Evolutionary conservation across 2,329 filamentous ascomycete genomes (phyloP).

Genomic region (Colletotrichum cereale): DNA sequence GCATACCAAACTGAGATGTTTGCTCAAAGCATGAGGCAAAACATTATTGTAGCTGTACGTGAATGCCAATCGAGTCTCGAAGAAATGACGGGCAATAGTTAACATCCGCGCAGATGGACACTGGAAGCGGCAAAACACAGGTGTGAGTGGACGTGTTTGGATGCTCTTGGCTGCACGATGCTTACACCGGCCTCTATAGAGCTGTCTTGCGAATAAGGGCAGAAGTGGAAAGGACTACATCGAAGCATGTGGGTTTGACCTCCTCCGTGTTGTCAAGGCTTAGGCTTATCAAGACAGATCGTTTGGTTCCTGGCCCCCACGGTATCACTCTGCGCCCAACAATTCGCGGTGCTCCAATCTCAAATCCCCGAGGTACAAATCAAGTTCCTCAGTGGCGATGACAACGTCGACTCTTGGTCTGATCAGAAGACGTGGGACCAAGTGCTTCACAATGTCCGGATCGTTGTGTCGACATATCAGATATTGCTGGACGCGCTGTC

Average conservation of each 20-base stretch:
- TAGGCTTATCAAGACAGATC: conserved; percentile 54
- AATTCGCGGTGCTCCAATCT: conserved; percentile 68
- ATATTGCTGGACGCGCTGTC: conserved; percentile 79
- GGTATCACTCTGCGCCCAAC: conserved; percentile 75
- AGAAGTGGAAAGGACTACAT: conserved; percentile 68
- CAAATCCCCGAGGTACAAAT: conserved; percentile 72
- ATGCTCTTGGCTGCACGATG: conserved; percentile 19
- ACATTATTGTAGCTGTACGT: conserved; percentile 78
- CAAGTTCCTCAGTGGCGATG: conserved; percentile 74
- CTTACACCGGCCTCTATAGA: conserved; percentile 54
- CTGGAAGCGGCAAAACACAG: conserved; percentile 82
- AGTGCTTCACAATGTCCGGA: conserved; percentile 71
- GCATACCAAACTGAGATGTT: conserved; percentile 85
- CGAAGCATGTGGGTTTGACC: conserved; percentile 63
- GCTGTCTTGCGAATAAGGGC: conserved; percentile 76
- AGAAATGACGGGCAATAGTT: not conserved
- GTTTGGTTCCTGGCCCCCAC: conserved; percentile 83
- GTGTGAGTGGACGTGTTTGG: conserved; percentile 64
- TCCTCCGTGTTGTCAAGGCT: no score
- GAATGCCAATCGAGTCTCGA: not conserved
- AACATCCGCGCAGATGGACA: conserved; percentile 74
- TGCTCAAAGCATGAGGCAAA: conserved; percentile 74
- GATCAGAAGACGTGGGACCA: conserved; percentile 75
- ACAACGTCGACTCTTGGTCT: conserved; percentile 81
- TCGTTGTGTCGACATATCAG: conserved; percentile 85